Percentiles rank a stretch among this genome's conserved stretches.
Conservation (phyloP, 345 rosid genomes). For the Lepidium didymum region DNA sequence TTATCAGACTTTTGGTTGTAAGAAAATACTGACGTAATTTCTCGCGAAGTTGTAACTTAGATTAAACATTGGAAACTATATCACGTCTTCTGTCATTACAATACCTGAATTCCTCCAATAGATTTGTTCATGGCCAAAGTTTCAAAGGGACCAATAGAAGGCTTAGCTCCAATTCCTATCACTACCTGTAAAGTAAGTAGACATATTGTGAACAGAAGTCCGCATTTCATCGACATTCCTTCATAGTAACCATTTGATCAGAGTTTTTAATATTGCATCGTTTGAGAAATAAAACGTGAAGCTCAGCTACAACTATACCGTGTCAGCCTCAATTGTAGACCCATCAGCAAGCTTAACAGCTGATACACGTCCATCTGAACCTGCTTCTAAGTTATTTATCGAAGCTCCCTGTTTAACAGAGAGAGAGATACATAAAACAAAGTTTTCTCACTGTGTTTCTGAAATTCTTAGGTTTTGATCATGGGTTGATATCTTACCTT, state of each 20-base stretch:
- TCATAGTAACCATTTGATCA: conserved; percentile 9
- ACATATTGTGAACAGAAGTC: not conserved
- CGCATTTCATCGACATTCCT: not conserved
- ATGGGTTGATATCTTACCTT: conserved; percentile 42
- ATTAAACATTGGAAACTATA: not conserved
- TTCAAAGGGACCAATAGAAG: conserved; percentile 72
- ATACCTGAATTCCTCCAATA: conserved; percentile 89
- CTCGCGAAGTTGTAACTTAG: not conserved
- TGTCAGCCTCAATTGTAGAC: conserved; percentile 76
- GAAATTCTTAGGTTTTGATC: conserved; percentile 5
- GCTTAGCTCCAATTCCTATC: conserved; percentile 93
- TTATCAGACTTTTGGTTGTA: conserved; percentile 1
- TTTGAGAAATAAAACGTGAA: conserved; percentile 6
- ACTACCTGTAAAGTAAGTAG: conserved; percentile 42
- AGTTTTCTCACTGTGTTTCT: conserved; percentile 2
- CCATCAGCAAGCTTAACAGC: conserved; percentile 81
- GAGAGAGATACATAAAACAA: not conserved
- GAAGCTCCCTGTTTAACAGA: conserved; percentile 54
- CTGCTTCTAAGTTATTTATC: conserved; percentile 68
- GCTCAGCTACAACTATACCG: conserved; percentile 31
- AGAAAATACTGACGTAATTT: not conserved
- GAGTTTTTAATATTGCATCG: not conserved
- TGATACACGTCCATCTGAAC: conserved; percentile 68
- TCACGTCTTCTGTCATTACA: not conserved
- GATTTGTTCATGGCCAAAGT: conserved; percentile 36